Percentiles rank a stretch among this genome's conserved stretches.
Conservation (phyloP, 202 grass and related monocot genomes). For the Bolboschoenoplectus hybrid region DNA sequence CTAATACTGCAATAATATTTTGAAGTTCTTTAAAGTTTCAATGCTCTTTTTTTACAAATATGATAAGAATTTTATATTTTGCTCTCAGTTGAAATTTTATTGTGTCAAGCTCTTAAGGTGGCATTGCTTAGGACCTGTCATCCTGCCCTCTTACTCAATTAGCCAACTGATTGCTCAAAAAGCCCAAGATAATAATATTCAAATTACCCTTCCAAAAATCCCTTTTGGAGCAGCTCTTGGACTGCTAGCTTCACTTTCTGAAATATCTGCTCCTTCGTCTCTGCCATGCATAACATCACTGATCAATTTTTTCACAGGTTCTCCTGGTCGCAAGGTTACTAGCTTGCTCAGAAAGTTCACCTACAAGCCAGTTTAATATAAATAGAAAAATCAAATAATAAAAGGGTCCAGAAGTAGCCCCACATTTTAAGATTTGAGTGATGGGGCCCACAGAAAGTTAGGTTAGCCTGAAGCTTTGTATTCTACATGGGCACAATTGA, state of each 20-base stretch:
- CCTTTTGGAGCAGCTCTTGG: constrained; percentile 48
- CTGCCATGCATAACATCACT: constrained; percentile 84
- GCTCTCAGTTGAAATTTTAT: not conserved
- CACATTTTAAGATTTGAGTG: not conserved
- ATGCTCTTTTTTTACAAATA: not conserved
- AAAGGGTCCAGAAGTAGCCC: not conserved
- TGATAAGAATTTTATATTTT: not conserved
- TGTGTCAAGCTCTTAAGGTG: constrained; percentile 17
- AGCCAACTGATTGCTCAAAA: constrained; percentile 40
- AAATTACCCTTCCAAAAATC: constrained; percentile 67
- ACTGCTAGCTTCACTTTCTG: constrained; percentile 38
- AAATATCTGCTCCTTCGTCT: constrained; percentile 73
- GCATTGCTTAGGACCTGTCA: constrained; percentile 20
- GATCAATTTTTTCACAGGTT: constrained; percentile 66
- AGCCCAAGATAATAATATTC: constrained; percentile 28
- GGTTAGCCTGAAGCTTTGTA: not conserved
- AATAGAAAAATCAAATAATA: constrained; percentile 13
- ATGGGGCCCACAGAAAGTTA: not conserved
- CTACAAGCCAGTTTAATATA: constrained; percentile 38
- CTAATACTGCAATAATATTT: not conserved
- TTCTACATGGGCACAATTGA: not conserved
- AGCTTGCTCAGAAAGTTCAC: constrained; percentile 95
- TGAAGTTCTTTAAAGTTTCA: not conserved
- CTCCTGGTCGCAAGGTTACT: constrained; percentile 77
- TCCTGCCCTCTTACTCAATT: constrained; percentile 10